A percentile compares a stretch with the other conserved stretches of the same genome.
Evolutionary conservation across 2,329 filamentous ascomycete species (phyloP).

Genomic region (Colletotrichum horii): DNA sequence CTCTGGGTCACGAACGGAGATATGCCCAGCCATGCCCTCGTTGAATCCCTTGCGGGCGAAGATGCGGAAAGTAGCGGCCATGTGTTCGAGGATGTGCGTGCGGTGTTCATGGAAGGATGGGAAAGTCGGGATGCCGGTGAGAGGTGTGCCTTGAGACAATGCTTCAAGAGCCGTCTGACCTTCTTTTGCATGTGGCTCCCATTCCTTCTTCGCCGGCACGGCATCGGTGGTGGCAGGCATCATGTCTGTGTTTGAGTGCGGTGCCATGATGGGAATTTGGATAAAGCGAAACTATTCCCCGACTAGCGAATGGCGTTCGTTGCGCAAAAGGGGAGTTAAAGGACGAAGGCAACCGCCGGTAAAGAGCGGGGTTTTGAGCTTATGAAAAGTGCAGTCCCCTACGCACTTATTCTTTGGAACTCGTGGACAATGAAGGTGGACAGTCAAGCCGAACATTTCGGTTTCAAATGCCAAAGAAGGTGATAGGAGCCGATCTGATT

Average conservation of each 20-base stretch:
- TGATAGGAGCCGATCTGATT: neutral
- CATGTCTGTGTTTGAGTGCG: neutral
- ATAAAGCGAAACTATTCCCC: neutral
- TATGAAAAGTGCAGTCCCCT: neutral
- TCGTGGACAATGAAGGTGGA: neutral
- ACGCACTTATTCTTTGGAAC: neutral
- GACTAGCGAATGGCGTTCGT: neutral
- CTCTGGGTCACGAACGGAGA: slow-evolving; percentile 65
- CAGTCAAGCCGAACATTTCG: neutral
- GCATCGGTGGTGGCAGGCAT: neutral
- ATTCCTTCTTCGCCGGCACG: neutral
- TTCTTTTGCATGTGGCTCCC: neutral
- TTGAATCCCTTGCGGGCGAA: slow-evolving; percentile 61
- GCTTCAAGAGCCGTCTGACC: neutral
- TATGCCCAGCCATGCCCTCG: slow-evolving; percentile 68
- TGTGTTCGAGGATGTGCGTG: slow-evolving; percentile 63
- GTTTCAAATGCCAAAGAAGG: neutral
- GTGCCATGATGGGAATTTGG: neutral
- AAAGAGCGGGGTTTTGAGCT: neutral
- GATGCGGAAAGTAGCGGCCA: slow-evolving; percentile 63
- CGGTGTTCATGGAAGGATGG: slow-evolving; percentile 42
- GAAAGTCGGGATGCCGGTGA: slow-evolving; percentile 6
- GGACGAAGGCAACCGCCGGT: neutral
- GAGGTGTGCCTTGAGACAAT: neutral
- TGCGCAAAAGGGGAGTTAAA: neutral